Evolutionary conservation across 352 stramenopile species (phyloP), one percentile per base, ranked within the genome.

Genomic region (Phytophthora podocarpi): DNA sequence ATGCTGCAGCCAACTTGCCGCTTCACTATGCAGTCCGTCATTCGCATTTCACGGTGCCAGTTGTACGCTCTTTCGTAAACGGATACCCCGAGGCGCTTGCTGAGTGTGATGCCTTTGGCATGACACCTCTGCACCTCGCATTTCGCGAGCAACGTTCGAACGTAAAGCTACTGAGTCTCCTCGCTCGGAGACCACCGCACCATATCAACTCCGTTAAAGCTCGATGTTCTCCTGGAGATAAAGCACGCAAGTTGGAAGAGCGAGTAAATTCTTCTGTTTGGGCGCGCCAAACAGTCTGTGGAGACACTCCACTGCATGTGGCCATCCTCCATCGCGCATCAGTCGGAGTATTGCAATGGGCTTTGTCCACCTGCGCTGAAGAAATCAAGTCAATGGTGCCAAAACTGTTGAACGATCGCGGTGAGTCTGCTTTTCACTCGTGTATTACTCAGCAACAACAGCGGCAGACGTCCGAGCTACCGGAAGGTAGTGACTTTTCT

Each of bases 61-160:
- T 89, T 3, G 43, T 89, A 21, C 47, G 54, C 5, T 52, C 64
- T 0, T 71, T 92, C n/a, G 72, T 75, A 1, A 5, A 63, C 4
- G 79, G 72, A 0, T 79, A 80, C 36, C 51, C 39, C 0, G 75
- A 88, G 4, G 83, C 77, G 5, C 56, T 87, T 27, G 15, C 16
- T n/a, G 49, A 65, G 8, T 40, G 26, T 4, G 82, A 92, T 55
- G 70, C 67, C 15, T 85, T 80, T 48, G 80, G 77, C 6, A 83
- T 87, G 59, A 89, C 77, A 10, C 83, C 83, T 11, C 42, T 90
- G 31, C 83, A 92, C 45, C 57, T 90, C 2, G 79, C 73, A 8
- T 72, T 89, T 7, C 80, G 77, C 7, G 75, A 83, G 34, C 59
- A 67, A 15, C 65, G 70, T 11, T 51, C 57, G 0, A 63, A 20